Evolutionary conservation across 495 filamentous ascomycete genomes (phyloP).

Genomic region (Annulohypoxylon nitens): DNA sequence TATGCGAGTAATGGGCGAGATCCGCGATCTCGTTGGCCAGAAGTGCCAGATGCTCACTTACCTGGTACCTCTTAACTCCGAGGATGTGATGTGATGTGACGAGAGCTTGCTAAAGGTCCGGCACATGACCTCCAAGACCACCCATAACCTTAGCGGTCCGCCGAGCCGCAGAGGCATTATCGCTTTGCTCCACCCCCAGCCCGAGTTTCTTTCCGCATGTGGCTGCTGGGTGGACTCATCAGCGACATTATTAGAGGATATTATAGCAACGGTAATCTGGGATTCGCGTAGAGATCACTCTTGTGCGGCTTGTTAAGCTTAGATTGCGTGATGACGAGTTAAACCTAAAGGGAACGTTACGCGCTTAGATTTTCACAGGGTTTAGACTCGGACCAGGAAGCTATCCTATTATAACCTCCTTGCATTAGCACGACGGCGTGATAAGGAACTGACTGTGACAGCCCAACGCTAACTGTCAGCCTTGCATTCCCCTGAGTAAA

Average conservation of each 20-base stretch:
- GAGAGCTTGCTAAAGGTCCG: constrained; percentile 18
- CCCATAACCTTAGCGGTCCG: constrained; percentile 33
- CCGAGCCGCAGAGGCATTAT: constrained; percentile 36
- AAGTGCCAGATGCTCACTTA: background rate
- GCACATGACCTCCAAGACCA: constrained; percentile 41
- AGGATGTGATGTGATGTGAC: constrained; percentile 43
- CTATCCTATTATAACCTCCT: constrained; percentile 9
- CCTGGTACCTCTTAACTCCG: constrained; percentile 36
- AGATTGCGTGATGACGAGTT: constrained; percentile 38
- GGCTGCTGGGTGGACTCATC: constrained; percentile 22
- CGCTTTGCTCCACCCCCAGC: constrained; percentile 19
- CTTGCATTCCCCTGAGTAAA: background rate
- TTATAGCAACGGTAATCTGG: constrained; percentile 27
- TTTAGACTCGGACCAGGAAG: background rate
- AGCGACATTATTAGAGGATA: constrained; percentile 13
- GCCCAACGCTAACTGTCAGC: constrained; percentile 9
- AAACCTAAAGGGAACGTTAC: constrained; percentile 46
- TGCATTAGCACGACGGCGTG: constrained; percentile 3
- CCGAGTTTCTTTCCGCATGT: constrained; percentile 31
- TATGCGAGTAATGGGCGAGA: constrained; percentile 29
- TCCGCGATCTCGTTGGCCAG: constrained; percentile 34
- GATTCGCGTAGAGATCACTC: constrained; percentile 39
- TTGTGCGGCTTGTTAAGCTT: constrained; percentile 27
- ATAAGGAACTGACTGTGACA: constrained; percentile 22
- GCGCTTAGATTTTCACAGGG: constrained; percentile 27